phyloP scores from a whole-genome alignment of 441 rosid species.

The Kokia cookei region DNA sequence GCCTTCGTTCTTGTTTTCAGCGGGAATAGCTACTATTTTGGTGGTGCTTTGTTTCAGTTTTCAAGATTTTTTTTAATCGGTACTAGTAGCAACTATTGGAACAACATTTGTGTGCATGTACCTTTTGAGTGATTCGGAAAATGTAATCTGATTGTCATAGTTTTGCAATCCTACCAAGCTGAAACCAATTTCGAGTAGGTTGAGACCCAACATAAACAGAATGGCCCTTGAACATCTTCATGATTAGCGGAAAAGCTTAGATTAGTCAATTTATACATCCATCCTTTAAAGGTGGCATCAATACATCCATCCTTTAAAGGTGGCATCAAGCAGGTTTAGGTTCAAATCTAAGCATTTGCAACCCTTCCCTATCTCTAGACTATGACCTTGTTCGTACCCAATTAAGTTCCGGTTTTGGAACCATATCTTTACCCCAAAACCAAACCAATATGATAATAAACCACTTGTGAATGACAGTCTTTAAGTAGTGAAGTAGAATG shows the following conservation, averaged over 20 bases:
- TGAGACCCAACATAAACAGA: neutral
- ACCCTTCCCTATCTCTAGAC: neutral
- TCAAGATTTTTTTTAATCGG: neutral
- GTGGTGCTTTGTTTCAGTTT: neutral
- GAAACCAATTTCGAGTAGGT: neutral
- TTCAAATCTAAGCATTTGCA: neutral
- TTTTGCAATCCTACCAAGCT: neutral
- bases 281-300: no score
- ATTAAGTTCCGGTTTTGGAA: neutral
- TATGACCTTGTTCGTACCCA: no score
- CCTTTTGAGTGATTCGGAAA: neutral
- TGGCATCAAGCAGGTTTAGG: neutral
- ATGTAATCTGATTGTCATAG: neutral
- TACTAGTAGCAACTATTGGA: neutral
- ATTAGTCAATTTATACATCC: neutral
- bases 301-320: neutral
- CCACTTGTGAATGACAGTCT: neutral
- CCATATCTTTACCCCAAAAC: neutral
- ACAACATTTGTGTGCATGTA: neutral
- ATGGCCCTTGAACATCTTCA: neutral
- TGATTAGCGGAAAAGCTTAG: neutral
- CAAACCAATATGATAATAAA: neutral
- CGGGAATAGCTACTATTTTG: neutral
- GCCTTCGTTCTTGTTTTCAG: neutral
- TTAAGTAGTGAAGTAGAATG: neutral